A percentile compares a stretch with the other conserved stretches of the same genome.
phyloP scores from a whole-genome alignment of 2,329 filamentous ascomycete species.

The Verticillium isaacii region DNA sequence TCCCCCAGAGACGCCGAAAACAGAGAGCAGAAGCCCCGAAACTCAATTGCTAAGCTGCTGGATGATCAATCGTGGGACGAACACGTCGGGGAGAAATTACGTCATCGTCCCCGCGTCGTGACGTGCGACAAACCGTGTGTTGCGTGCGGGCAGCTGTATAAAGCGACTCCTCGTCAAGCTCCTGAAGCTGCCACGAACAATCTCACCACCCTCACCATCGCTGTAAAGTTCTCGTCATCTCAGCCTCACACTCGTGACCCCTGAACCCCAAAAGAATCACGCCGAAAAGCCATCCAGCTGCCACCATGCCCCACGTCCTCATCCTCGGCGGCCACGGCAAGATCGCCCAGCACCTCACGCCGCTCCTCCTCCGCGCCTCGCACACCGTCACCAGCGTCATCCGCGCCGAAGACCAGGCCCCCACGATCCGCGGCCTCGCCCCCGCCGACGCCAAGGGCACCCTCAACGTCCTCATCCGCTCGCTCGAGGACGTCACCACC shows the following conservation, averaged over 20 bases:
- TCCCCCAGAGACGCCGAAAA: background rate
- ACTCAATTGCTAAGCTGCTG: background rate
- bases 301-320: constrained; percentile 49
- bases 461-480: constrained; percentile 64
- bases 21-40: background rate
- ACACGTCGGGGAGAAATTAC: background rate
- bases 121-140: background rate
- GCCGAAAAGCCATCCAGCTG: background rate
- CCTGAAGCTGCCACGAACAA: background rate
- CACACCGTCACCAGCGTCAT: constrained; percentile 79
- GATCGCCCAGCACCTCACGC: constrained; percentile 68
- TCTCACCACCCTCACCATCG: background rate
- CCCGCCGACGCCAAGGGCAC: constrained; percentile 51
- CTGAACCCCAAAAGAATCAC: background rate
- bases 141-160: background rate
- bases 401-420: constrained; percentile 63
- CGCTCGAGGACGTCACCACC: constrained; percentile 64
- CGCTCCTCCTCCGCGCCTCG: constrained; percentile 65
- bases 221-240: background rate
- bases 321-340: constrained; percentile 81
- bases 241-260: background rate
- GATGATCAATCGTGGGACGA: background rate
- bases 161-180: background rate
- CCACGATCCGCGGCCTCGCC: constrained; percentile 58
- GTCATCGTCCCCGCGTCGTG: background rate